Percentiles rank a stretch among this genome's conserved stretches.
These are phyloP conservation scores for Eutrema yunnanense DNA, from an alignment of 345 rosid species.

Conservation along the genomic window DNA sequence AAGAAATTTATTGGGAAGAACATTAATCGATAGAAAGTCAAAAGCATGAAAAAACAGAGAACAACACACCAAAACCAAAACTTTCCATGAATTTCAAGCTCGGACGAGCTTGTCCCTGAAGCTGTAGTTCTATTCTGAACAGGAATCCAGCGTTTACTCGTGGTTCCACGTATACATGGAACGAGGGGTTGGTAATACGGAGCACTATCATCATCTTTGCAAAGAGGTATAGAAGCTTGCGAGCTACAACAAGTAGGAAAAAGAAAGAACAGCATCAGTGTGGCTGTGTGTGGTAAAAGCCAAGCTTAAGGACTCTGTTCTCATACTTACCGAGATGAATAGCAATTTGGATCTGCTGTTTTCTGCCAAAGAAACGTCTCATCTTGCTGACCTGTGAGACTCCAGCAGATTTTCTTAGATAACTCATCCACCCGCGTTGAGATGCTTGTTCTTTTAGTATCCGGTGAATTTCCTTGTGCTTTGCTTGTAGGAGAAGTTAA, in stretches of 20 bases:
- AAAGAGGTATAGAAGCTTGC: constrained; percentile 47
- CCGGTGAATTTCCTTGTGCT: constrained; percentile 41
- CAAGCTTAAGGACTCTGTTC: neutral
- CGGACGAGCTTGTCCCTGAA: constrained; percentile 42
- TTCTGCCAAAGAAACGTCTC: constrained; percentile 95
- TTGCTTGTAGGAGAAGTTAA: constrained; percentile 70
- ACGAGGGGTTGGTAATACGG: constrained; percentile 71
- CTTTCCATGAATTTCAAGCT: constrained; percentile 85
- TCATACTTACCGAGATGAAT: constrained; percentile 54
- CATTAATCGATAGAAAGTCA: neutral
- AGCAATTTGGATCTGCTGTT: constrained; percentile 56
- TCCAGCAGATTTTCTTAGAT: constrained; percentile 77
- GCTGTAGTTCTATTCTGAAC: constrained; percentile 66
- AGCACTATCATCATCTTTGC: constrained; percentile 56
- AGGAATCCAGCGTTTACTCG: constrained; percentile 77
- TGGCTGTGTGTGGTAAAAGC: neutral
- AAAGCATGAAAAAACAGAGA: neutral
- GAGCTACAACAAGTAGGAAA: constrained; percentile 34
- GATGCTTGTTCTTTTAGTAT: constrained; percentile 45
- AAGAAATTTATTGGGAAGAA: neutral
- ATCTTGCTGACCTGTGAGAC: constrained; percentile 83
- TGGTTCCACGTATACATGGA: constrained; percentile 68
- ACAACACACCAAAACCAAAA: constrained; percentile 20
- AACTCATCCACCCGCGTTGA: constrained; percentile 52
- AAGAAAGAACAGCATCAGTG: constrained; percentile 1